Evolutionary conservation across 2,329 filamentous ascomycete species (phyloP).

Genomic region (Diaporthe humulicola): DNA sequence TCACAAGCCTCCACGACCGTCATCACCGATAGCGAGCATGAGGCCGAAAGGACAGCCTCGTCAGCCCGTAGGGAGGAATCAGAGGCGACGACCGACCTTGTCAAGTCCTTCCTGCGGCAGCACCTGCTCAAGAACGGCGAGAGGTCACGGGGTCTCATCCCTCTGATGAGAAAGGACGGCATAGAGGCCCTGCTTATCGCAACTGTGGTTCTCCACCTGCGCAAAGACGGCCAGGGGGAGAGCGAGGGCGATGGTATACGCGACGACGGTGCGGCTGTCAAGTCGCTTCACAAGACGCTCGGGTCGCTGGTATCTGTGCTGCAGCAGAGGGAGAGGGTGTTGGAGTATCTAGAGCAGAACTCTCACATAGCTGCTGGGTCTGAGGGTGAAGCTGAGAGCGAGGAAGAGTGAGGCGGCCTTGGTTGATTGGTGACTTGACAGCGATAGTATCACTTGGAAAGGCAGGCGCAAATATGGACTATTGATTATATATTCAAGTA

Average conservation of each 20-base stretch:
- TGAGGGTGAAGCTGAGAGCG: background rate
- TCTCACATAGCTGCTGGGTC: background rate
- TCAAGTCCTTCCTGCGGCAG: conserved; percentile 21
- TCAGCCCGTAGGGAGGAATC: background rate
- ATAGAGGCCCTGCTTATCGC: conserved; percentile 22
- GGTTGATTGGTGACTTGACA: background rate
- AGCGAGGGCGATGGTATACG: background rate
- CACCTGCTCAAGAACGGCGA: conserved; percentile 22
- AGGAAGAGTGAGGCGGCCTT: background rate
- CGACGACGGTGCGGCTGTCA: background rate
- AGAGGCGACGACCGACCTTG: conserved; percentile 11
- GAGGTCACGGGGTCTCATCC: background rate
- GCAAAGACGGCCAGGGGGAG: background rate
- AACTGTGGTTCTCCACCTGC: conserved; percentile 21
- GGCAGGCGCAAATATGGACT: background rate
- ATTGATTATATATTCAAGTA: background rate
- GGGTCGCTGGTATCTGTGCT: conserved; percentile 20
- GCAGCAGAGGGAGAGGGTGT: conserved; percentile 26
- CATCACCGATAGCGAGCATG: background rate
- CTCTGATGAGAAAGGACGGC: background rate
- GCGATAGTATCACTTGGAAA: background rate
- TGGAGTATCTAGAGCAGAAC: background rate
- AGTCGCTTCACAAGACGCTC: conserved; percentile 15
- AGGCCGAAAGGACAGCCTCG: background rate
- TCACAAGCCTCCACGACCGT: background rate